Evolutionary conservation across 1,284 basidiomycete species (phyloP).

Genomic region (Trichosporon asahii): DNA sequence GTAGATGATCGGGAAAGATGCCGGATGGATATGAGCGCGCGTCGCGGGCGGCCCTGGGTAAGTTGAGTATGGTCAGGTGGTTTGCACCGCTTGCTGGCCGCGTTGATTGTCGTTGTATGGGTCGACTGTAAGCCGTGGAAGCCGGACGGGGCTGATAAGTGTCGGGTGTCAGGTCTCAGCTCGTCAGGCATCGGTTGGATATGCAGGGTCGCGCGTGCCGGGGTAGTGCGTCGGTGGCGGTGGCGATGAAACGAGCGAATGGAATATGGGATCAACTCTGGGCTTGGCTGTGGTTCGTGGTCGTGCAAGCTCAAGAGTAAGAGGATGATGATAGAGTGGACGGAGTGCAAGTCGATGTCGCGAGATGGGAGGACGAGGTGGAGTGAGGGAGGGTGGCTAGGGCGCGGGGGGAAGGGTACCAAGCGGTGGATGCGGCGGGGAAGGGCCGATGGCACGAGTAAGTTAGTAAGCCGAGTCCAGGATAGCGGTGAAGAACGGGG

Average conservation of each 20-base stretch:
- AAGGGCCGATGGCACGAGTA: background rate
- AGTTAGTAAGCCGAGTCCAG: background rate
- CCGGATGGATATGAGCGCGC: background rate
- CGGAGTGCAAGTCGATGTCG: too few relatives aligned
- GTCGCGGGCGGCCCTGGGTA: background rate
- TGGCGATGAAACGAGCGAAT: constrained; percentile 5
- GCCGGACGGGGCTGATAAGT: background rate
- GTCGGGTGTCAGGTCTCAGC: background rate
- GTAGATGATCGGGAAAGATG: background rate
- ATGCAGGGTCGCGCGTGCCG: background rate
- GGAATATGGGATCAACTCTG: background rate
- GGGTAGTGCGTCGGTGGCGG: constrained; percentile 1
- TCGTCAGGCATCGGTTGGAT: background rate
- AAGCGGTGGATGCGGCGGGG: background rate
- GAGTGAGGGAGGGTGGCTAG: background rate
- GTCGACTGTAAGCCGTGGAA: background rate
- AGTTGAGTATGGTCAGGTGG: background rate
- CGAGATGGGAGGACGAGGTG: background rate
- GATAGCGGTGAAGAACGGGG: background rate
- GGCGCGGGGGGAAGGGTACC: too few relatives aligned
- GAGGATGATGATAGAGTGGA: background rate
- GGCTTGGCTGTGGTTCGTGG: background rate
- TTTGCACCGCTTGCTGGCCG: background rate
- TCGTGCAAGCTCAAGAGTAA: background rate
- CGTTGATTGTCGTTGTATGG: background rate